Base-by-base conservation (phyloP, 768 basidiomycete genomes). In the Boletellus sp. region DNA sequence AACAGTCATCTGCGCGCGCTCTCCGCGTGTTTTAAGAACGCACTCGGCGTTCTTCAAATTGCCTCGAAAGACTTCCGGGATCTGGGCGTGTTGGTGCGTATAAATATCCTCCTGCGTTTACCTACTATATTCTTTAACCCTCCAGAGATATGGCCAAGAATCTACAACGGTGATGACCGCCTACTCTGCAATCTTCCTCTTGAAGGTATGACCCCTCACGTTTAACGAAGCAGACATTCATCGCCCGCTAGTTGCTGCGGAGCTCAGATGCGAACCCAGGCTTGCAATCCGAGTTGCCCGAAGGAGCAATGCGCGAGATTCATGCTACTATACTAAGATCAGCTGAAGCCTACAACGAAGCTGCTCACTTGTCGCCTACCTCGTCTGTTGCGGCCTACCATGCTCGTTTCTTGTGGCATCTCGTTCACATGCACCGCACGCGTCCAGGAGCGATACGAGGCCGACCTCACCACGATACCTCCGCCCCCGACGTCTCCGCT, bases 81-180 rank as follows among this genome's bases (percentile, higher is more conserved):
- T 17, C 78, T 90, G 69, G 79, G 80, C 60, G 83, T 91, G 67
- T 77, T 92, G 59, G 88, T 87, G 58, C 45, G 84, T 67, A 24
- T 34, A 8, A 40, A 28, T 56, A 80, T 80, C 53, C 47, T 77
- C 67, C 9, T 15, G 22, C 16, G 36, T 48, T 20, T 35, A 23
- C 19, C 15, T n/a, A 10, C 34, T 37, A 46, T 41, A 47, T 43
- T 35, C 42, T 34, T 40, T 42, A 26, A 38, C 32, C 60, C 36
- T 41, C 45, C 63, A 91, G 89, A 84, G 85, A 39, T 93, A 92
- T 58, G 80, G 85, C 8, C 90, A 92, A 71, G 90, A 92, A 63
- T 85, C 87, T 5, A 81, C 90, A 52, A 84, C 85, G 8, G 80
- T 87, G 40, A 92, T 92, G 90, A 87, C 86, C 17, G 90, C 88